Evolutionary conservation across 768 basidiomycete genomes (phyloP).

Genomic region (Mycena epipterygia): DNA sequence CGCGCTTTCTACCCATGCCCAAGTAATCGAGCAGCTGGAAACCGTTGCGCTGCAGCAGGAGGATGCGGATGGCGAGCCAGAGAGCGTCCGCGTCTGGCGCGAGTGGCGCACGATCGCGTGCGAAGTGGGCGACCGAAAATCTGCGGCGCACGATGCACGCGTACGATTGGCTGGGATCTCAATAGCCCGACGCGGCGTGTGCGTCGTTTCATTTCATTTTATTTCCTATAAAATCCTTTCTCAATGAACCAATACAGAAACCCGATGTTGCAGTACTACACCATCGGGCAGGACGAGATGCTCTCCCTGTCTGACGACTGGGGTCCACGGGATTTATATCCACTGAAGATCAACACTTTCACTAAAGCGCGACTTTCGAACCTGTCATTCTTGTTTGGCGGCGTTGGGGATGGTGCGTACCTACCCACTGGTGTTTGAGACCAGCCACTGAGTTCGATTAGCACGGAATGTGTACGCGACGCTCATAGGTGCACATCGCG

Average conservation of each 20-base stretch:
- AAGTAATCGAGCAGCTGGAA: slow-evolving; percentile 26
- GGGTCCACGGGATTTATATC: slow-evolving; percentile 39
- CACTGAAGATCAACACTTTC: slow-evolving; percentile 36
- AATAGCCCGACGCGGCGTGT: slow-evolving; percentile 17
- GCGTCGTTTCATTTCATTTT: slow-evolving; percentile 19
- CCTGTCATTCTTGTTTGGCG: slow-evolving; percentile 45
- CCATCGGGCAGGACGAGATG: slow-evolving; percentile 42
- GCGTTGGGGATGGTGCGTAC: slow-evolving; percentile 43
- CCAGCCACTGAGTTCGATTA: background rate
- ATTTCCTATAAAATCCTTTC: background rate
- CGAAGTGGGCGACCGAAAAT: slow-evolving; percentile 1
- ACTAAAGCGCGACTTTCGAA: slow-evolving; percentile 30
- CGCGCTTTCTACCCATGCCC: background rate
- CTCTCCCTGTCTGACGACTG: slow-evolving; percentile 45
- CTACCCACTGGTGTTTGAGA: background rate
- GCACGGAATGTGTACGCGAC: slow-evolving; percentile 45
- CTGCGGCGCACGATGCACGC: slow-evolving; percentile 8
- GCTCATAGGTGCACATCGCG: slow-evolving; percentile 39
- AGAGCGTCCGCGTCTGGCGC: slow-evolving; percentile 34
- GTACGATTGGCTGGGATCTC: slow-evolving; percentile 5
- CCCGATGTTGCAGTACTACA: slow-evolving; percentile 26
- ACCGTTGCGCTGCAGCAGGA: slow-evolving; percentile 14
- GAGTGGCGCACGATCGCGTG: slow-evolving; percentile 32
- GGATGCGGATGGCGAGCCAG: background rate
- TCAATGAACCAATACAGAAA: no score